phyloP scores from a whole-genome alignment of 2,329 filamentous ascomycete species.

The Aspergillus puulaauensis region DNA sequence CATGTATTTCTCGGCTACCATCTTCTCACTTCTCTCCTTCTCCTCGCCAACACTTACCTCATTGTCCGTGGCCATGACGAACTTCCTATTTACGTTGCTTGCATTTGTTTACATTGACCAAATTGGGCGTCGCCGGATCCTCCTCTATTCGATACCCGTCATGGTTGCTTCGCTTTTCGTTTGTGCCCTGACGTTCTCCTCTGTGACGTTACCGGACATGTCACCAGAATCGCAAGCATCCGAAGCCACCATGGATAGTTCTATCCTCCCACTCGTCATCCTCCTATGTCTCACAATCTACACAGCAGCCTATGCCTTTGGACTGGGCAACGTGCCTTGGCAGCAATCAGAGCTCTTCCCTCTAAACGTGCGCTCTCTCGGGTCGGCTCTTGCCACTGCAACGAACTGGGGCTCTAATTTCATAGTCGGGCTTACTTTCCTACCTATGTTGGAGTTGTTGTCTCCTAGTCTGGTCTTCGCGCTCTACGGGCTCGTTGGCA shows the following conservation, averaged over 20 bases:
- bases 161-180: conserved; percentile 74
- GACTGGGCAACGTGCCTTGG: conserved; percentile 91
- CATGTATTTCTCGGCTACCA: conserved; percentile 88
- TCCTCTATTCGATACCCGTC: conserved; percentile 79
- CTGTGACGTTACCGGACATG: conserved; percentile 50
- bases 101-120: conserved; percentile 76
- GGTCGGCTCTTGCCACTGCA: conserved; percentile 63
- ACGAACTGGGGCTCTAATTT: conserved; percentile 92
- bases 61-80: conserved; percentile 77
- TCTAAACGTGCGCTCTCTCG: conserved; percentile 60
- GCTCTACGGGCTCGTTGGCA: conserved; percentile 72
- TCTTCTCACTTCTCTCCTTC: conserved; percentile 77
- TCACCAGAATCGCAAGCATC: conserved; percentile 18
- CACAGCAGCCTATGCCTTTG: conserved; percentile 81
- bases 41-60: conserved; percentile 75
- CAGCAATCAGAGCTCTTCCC: conserved; percentile 93
- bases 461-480: conserved; percentile 76
- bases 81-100: conserved; percentile 74
- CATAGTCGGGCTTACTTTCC: conserved; percentile 77
- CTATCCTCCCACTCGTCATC: conserved; percentile 53
- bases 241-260: conserved; percentile 21
- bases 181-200: conserved; percentile 71
- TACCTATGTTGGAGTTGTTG: conserved; percentile 79
- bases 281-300: conserved; percentile 77
- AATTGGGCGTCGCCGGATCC: conserved; percentile 73